Percentiles rank a stretch among this genome's conserved stretches.
These are phyloP conservation scores for Apiospora rasikravindrae DNA, from an alignment of 2,329 filamentous ascomycete species.

Conservation along the genomic window DNA sequence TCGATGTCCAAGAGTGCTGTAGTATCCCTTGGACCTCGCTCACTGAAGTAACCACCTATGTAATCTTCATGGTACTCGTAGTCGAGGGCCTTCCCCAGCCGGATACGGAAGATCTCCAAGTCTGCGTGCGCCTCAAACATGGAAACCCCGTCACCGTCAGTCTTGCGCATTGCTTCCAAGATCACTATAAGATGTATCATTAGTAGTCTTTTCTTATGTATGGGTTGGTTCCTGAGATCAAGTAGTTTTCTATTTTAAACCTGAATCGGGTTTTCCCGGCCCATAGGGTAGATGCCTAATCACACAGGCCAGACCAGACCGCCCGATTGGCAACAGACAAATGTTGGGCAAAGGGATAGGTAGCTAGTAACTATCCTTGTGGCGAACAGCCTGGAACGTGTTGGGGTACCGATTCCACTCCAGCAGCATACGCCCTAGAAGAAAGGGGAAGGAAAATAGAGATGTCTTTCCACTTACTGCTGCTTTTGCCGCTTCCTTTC, in stretches of 20 bases:
- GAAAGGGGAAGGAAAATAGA: neutral
- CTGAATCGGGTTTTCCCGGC: too few relatives aligned
- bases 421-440: neutral
- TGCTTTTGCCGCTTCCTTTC: conserved; percentile 95
- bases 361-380: neutral
- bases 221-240: neutral
- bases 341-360: neutral
- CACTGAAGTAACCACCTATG: conserved; percentile 94
- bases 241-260: neutral
- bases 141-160: conserved; percentile 84
- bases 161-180: conserved; percentile 90
- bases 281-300: neutral
- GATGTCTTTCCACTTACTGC: conserved; percentile 48
- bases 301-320: neutral
- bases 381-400: neutral
- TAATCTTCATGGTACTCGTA: conserved; percentile 99
- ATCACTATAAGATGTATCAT: neutral
- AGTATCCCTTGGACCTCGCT: conserved; percentile 88
- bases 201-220: neutral
- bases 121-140: conserved; percentile 98
- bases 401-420: neutral
- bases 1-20: conserved; percentile 95
- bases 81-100: conserved; percentile 90
- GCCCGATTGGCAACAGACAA: neutral
- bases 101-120: conserved; percentile 90